These are phyloP conservation scores for Sonneratia caseolaris DNA, from an alignment of 345 rosid genomes.

Conservation along the genomic window DNA sequence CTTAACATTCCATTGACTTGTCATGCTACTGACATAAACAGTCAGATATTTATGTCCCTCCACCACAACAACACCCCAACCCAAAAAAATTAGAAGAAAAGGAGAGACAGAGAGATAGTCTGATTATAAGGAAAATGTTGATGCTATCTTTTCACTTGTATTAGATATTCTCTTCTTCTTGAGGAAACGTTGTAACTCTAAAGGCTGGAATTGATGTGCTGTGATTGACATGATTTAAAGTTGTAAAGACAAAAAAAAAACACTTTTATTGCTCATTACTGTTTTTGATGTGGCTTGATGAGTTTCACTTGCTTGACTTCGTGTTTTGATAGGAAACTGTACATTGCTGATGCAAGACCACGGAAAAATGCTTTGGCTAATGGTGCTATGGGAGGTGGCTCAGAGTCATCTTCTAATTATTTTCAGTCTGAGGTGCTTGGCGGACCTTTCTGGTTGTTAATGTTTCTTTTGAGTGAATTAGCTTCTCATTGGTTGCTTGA, in stretches of 20 bases:
- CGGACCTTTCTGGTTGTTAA: neutral
- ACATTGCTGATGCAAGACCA: constrained; percentile 97
- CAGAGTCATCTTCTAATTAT: constrained; percentile 94
- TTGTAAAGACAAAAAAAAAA: neutral
- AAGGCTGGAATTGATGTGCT: neutral
- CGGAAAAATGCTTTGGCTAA: constrained; percentile 97
- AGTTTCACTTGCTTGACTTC: constrained; percentile 2
- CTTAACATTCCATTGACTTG: too few species aligned
- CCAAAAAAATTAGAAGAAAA: too few species aligned
- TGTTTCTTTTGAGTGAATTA: neutral
- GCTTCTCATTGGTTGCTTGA: neutral
- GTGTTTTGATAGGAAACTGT: constrained; percentile 53
- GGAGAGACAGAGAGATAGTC: too few species aligned
- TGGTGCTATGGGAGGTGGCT: constrained; percentile 99
- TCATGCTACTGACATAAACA: too few species aligned
- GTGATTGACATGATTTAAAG: neutral
- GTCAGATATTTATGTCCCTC: too few species aligned
- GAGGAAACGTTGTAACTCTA: neutral
- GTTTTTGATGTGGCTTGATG: neutral
- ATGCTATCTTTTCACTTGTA: neutral
- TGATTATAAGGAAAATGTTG: neutral
- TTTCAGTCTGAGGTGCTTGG: constrained; percentile 79
- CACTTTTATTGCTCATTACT: neutral
- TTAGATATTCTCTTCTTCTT: neutral
- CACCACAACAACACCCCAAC: too few species aligned